Percentiles rank a stretch among this genome's conserved stretches.
Conservation (phyloP, 345 rosid genomes). For the Kandelia obovata region DNA sequence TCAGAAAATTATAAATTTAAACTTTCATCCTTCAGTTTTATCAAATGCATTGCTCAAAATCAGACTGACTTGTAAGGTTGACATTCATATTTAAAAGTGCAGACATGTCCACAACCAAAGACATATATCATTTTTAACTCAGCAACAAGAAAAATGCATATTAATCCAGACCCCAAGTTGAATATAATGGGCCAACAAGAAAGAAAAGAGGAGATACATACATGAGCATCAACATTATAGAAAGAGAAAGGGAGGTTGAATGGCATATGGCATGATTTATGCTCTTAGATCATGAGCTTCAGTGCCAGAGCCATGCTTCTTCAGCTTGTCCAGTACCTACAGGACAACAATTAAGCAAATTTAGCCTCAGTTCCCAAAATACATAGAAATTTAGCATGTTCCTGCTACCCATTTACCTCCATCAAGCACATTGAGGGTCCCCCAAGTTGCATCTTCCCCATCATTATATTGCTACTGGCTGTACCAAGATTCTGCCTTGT, state of each 20-base stretch:
- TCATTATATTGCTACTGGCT: constrained; percentile 62
- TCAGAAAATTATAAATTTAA: too few species aligned
- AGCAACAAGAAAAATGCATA: too few species aligned
- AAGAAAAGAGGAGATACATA: neutral
- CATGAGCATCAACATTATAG: too few species aligned
- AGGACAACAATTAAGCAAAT: constrained; percentile 12
- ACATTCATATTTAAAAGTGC: too few species aligned
- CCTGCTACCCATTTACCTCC: constrained; percentile 44
- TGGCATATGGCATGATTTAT: neutral
- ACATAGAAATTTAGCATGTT: neutral
- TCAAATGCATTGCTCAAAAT: too few species aligned
- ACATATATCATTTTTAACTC: too few species aligned
- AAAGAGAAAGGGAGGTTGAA: neutral
- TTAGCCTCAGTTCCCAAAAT: neutral
- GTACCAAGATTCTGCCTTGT: constrained; percentile 54
- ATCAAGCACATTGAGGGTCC: constrained; percentile 73
- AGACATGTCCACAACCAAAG: too few species aligned
- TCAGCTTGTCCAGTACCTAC: constrained; percentile 77
- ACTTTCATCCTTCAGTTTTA: too few species aligned
- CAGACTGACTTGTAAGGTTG: too few species aligned
- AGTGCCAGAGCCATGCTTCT: constrained; percentile 58
- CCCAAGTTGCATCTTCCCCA: constrained; percentile 56
- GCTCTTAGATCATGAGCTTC: constrained; percentile 69
- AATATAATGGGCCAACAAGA: constrained; percentile 4
- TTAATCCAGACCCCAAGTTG: constrained; percentile 54